Conservation (phyloP, 352 stramenopile species). For the Phytophthora constricta region DNA sequence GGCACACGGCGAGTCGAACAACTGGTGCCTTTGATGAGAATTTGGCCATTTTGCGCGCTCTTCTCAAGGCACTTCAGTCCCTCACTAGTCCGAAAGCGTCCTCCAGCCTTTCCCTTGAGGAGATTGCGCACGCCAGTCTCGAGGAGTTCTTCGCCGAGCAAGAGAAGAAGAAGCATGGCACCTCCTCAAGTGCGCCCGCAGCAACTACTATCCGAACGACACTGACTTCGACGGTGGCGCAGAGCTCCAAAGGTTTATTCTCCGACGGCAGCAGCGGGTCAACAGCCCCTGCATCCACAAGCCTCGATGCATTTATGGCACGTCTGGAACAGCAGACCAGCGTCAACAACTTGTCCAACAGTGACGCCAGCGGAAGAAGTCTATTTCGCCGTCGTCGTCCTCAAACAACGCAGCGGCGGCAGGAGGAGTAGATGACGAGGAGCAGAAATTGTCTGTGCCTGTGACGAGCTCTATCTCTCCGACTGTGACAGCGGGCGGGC, state of each 20-base stretch:
- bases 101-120: conserved; percentile 59
- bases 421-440: conserved; percentile 11
- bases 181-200: conserved; percentile 1
- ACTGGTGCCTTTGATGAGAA: conserved; percentile 77
- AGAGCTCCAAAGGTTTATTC: conserved; percentile 10
- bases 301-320: conserved; percentile 63
- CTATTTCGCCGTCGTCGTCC: background rate
- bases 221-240: conserved; percentile 22
- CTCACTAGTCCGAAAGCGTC: conserved; percentile 42
- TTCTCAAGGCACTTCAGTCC: conserved; percentile 69
- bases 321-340: conserved; percentile 58
- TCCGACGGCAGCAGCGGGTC: background rate
- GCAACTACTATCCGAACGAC: conserved; percentile 14
- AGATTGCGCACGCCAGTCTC: conserved; percentile 53
- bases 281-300: conserved; percentile 22
- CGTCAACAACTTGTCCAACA: conserved; percentile 34
- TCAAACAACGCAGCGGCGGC: background rate
- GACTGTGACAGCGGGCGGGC: conserved; percentile 30
- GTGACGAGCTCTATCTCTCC: conserved; percentile 20
- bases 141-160: conserved; percentile 31
- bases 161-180: conserved; percentile 30
- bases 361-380: conserved; percentile 23
- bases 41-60: conserved; percentile 62
- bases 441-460: conserved; percentile 40
- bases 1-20: conserved; percentile 65